Base-by-base conservation (phyloP, 1,139 yeast genomes). In the Blastobotrys niveus region DNA sequence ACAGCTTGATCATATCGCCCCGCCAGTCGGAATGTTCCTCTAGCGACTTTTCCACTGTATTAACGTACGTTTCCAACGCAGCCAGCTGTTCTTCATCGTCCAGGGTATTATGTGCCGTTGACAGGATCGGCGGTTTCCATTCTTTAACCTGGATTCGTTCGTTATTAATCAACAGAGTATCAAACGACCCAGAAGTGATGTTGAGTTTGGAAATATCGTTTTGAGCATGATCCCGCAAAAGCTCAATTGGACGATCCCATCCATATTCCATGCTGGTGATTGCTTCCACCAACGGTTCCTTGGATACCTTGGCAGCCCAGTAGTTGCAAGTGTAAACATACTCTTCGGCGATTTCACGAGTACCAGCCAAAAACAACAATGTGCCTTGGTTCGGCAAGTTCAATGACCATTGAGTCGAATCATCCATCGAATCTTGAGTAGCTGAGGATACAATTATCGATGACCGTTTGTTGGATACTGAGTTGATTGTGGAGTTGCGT, bases 301-400 rank as follows among this genome's bases (percentile, higher is more conserved):
- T 82, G 12, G 94, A 82, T 30, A 82, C 77, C 53, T 91, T 74
- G 2, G 93, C 83, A 2, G 95, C 87, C 96, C 96, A 87, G 62
- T 85, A 87, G 63, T 87, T 87, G 64, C 94, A 81, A 2, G 91
- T 76, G 54, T 82, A 77, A 27, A 84, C 77, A 60, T 79, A 86
- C 58, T 80, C 86, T 40, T 72, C 68, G 0, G 95, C 93, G 50
- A 78, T 75, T 53, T 80, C 84, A 36, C 67, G 63, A 14, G 87
- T 79, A 17, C 87, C 86, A 0, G 94, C 71, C 34, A 60, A 53
- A 51, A 66, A 63, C 5, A 60, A 51, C 8, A 65, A 53, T 9
- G 62, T 58, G 2, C 61, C 52, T 2, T 62, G 64, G 17, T 54
- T 59, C 2, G 73, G 69, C 40, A 70, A 59, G 19, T 58, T 56